A percentile compares a stretch with the other conserved stretches of the same genome.
These are phyloP conservation scores for Dryas octopetala DNA, from an alignment of 306 rosid genomes.

Conservation along the genomic window DNA sequence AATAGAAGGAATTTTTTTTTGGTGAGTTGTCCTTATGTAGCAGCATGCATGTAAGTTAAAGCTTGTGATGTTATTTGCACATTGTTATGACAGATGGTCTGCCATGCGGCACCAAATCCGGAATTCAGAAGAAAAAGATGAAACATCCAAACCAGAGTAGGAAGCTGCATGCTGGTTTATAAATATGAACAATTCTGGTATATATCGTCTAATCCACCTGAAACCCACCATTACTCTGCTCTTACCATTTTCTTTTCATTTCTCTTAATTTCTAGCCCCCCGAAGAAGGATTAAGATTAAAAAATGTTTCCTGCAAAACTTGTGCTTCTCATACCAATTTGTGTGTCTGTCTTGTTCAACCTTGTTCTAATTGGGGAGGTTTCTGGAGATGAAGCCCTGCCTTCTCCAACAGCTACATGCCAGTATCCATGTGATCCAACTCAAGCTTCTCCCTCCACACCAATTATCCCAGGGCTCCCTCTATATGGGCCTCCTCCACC, in stretches of 20 bases:
- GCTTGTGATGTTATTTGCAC: slow-evolving; percentile 14
- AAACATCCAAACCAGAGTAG: slow-evolving; percentile 6
- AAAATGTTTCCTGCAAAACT: slow-evolving; percentile 17
- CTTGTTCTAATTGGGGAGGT: slow-evolving; percentile 1
- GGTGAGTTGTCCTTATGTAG: not conserved
- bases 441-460: not conserved
- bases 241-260: not conserved
- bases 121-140: slow-evolving; percentile 8
- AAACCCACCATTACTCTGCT: not conserved
- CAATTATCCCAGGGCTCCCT: slow-evolving; percentile 16
- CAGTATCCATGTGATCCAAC: slow-evolving; percentile 17
- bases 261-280: not conserved
- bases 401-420: slow-evolving; percentile 21
- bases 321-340: slow-evolving; percentile 9
- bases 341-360: slow-evolving; percentile 17
- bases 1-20: not conserved
- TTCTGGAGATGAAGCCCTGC: not conserved
- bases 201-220: not conserved
- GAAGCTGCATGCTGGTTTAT: not conserved
- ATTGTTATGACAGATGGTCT: slow-evolving; percentile 27
- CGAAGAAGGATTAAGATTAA: not conserved
- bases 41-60: not conserved
- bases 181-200: not conserved
- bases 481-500: slow-evolving; percentile 19
- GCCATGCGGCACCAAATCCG: slow-evolving; percentile 39